Base-by-base conservation (phyloP, 2,329 filamentous ascomycete species). In the Penicillium vulpinum region DNA sequence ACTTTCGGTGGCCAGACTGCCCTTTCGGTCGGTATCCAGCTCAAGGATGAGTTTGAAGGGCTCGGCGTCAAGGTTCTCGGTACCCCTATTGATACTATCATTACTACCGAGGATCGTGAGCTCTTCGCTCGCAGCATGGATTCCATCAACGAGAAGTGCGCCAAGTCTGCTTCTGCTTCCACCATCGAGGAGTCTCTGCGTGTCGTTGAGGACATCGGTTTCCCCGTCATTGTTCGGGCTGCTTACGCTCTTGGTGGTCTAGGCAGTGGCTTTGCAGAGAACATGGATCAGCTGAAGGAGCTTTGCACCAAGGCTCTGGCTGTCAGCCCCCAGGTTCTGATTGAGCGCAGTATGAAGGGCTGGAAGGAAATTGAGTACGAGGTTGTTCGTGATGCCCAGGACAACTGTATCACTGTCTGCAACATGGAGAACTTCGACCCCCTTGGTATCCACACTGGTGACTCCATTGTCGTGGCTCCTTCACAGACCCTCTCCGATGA, bases 401-500 rank as follows among this genome's bases (percentile, higher is more conserved):
- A 99, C 80, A 97, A 97, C 83, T 99, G 94, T 75, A 97, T 99
- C 73, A 99, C 94, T 7, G 94, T 99, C 60, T 99, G 94, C 77
- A 99, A 99, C 81, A 97, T 99, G 94, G 94, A 99, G 80, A 99
- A 99, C 80, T 99, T 99, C 70, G 94, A 99, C 75, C 94, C 94
- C 54, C 87, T 99, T 1, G 94, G 94, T 69, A 97, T 97, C 62
- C 94, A 97, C 72, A 99, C 94, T 3, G 94, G 94, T 75, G 94
- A 99, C 73, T 97, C 93, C 13, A 97, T 99, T 64, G 94, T 99
- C 51, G 94, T 99, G 45, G 94, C 94, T 9, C 94, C 94, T 39
- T 97, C 93, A 4, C 94, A 97, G 77, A 99, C 94, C 0, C 82
- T 99, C 21, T 96, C 92, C 3, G 93, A 99, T 59, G 92, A 97